Conservation (phyloP, 129 eudicot species). For the Artemisia argyi region DNA sequence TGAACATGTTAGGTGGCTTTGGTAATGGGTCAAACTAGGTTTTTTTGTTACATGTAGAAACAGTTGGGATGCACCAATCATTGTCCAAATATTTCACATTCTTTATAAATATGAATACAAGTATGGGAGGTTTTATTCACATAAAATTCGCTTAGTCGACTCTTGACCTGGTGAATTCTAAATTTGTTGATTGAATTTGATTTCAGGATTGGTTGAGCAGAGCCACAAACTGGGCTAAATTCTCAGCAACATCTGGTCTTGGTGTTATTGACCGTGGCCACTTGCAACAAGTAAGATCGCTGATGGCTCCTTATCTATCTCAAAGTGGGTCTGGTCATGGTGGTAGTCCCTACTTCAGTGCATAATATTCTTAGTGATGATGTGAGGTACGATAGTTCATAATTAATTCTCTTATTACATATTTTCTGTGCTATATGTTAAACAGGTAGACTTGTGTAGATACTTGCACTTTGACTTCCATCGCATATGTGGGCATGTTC, state of each 20-base stretch:
- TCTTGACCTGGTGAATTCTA: neutral
- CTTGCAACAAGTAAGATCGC: slow-evolving; percentile 91
- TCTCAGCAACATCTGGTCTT: slow-evolving; percentile 94
- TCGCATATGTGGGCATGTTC: slow-evolving; percentile 78
- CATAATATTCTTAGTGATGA: slow-evolving; percentile 73
- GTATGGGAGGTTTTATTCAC: no score
- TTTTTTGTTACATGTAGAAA: no score
- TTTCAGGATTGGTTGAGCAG: slow-evolving; percentile 96
- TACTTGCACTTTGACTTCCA: slow-evolving; percentile 97
- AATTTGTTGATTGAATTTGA: slow-evolving; percentile 1
- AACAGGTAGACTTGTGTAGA: slow-evolving; percentile 38
- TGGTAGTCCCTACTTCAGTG: slow-evolving; percentile 86
- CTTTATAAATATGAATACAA: no score
- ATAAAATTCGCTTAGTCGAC: no score
- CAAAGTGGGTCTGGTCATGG: slow-evolving; percentile 89
- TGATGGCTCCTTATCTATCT: slow-evolving; percentile 98
- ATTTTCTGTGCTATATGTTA: slow-evolving; percentile 5
- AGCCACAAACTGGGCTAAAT: slow-evolving; percentile 98
- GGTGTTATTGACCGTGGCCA: slow-evolving; percentile 95
- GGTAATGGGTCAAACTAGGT: neutral
- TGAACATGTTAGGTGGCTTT: neutral
- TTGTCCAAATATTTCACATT: no score
- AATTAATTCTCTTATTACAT: slow-evolving; percentile 2
- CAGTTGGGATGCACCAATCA: no score
- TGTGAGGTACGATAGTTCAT: slow-evolving; percentile 53